Percentiles rank a stretch among this genome's conserved stretches.
phyloP scores from a whole-genome alignment of 202 grass and related monocot species.

The Dendrocalamus latiflorus region DNA sequence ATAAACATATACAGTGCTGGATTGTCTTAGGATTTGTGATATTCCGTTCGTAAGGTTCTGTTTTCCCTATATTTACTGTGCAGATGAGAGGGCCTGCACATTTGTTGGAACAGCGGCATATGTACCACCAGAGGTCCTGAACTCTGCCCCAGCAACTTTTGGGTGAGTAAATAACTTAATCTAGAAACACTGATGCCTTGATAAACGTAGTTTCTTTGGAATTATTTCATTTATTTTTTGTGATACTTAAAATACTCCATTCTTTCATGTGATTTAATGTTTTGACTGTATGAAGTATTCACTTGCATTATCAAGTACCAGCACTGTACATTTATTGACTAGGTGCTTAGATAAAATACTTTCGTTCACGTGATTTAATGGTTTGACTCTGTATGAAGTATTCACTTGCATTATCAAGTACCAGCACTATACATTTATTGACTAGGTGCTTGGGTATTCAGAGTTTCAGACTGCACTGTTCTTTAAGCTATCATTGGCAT shows the following conservation, averaged over 20 bases:
- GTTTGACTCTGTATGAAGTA: neutral
- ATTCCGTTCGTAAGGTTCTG: neutral
- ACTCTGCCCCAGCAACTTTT: slow-evolving; percentile 87
- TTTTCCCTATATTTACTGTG: slow-evolving; percentile 17
- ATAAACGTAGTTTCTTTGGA: slow-evolving; percentile 1
- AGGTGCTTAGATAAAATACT: neutral
- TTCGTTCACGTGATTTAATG: neutral
- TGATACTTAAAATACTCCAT: neutral
- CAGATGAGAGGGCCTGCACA: slow-evolving; percentile 93
- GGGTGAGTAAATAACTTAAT: slow-evolving; percentile 52
- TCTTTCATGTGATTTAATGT: neutral
- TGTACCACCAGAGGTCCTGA: slow-evolving; percentile 93
- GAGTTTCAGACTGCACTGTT: neutral
- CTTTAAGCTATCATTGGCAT: neutral
- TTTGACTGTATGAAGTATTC: neutral
- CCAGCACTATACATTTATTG: neutral
- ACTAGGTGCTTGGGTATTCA: neutral
- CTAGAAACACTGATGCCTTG: neutral
- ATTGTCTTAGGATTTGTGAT: neutral
- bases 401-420: neutral
- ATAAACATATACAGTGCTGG: neutral
- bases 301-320: neutral
- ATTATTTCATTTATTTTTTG: neutral
- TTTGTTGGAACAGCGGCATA: slow-evolving; percentile 99
- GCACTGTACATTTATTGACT: neutral